A percentile compares a stretch with the other conserved stretches of the same genome.
Evolutionary conservation across 2,329 filamentous ascomycete genomes (phyloP).

Genomic region (Colletotrichum sp.): DNA sequence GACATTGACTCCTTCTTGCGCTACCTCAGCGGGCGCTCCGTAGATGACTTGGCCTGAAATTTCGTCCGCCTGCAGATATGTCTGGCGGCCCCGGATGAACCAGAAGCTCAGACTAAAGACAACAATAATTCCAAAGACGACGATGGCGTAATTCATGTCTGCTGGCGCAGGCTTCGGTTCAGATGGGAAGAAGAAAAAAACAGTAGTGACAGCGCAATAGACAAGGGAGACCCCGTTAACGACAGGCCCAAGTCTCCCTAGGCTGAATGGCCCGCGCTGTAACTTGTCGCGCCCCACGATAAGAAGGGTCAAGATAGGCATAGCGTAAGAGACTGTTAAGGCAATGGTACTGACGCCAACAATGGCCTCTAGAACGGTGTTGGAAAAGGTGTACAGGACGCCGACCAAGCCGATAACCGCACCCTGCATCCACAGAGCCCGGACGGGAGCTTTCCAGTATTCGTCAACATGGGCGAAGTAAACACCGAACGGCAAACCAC

Average conservation of each 20-base stretch:
- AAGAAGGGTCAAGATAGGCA: background rate
- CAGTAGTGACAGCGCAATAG: constrained; percentile 56
- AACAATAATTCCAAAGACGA: constrained; percentile 60
- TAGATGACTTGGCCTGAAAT: background rate
- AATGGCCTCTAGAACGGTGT: constrained; percentile 57
- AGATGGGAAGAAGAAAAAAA: constrained; percentile 61
- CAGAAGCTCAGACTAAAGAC: constrained; percentile 55
- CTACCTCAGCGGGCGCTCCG: background rate
- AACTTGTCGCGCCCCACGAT: background rate
- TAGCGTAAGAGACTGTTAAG: constrained; percentile 54
- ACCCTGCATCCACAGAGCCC: constrained; percentile 58
- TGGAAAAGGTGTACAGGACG: constrained; percentile 60
- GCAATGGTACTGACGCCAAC: constrained; percentile 62
- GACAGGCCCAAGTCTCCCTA: constrained; percentile 19
- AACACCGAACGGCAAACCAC: constrained; percentile 47
- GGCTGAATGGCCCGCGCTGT: background rate
- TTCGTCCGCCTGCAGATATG: constrained; percentile 26
- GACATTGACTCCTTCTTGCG: background rate
- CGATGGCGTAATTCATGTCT: constrained; percentile 64
- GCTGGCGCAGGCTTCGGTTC: constrained; percentile 45
- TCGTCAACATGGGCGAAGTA: constrained; percentile 51
- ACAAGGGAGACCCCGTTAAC: constrained; percentile 54
- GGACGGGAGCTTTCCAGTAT: constrained; percentile 56
- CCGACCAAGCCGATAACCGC: constrained; percentile 48
- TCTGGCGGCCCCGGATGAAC: constrained; percentile 49